Conservation (phyloP, 2,329 filamentous ascomycete species). For the Trichoderma simmonsii region DNA sequence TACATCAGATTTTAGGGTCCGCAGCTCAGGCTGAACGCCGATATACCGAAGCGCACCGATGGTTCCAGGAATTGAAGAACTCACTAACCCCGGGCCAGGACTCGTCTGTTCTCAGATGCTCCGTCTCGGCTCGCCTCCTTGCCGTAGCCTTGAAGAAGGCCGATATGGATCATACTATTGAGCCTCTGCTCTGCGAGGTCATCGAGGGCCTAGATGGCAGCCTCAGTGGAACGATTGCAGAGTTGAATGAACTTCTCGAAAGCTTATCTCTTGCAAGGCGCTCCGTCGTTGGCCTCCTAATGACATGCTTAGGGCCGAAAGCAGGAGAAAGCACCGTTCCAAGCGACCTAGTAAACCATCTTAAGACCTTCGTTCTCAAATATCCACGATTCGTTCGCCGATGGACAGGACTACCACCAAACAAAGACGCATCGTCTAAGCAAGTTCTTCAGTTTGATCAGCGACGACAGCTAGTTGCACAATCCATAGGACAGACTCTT, state of each 20-base stretch:
- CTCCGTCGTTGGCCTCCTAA: slow-evolving; percentile 49
- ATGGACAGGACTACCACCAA: slow-evolving; percentile 59
- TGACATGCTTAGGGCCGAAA: slow-evolving; percentile 27
- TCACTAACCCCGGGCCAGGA: slow-evolving; percentile 39
- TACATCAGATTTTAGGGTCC: slow-evolving; percentile 53
- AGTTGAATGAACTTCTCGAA: slow-evolving; percentile 59
- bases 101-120: slow-evolving; percentile 49
- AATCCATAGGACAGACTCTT: slow-evolving; percentile 54
- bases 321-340: slow-evolving; percentile 19
- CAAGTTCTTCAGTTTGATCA: slow-evolving; percentile 61
- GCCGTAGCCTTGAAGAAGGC: slow-evolving; percentile 51
- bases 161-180: slow-evolving; percentile 35
- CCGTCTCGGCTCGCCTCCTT: slow-evolving; percentile 53
- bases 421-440: slow-evolving; percentile 51
- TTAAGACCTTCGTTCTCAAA: slow-evolving; percentile 56
- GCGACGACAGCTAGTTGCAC: slow-evolving; percentile 50
- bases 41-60: slow-evolving; percentile 51
- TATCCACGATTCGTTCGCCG: slow-evolving; percentile 59
- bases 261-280: slow-evolving; percentile 56
- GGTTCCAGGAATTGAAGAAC: slow-evolving; percentile 48
- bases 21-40: slow-evolving; percentile 45
- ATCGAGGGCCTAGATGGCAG: slow-evolving; percentile 55
- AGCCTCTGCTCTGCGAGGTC: slow-evolving; percentile 46
- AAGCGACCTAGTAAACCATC: slow-evolving; percentile 33
- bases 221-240: slow-evolving; percentile 55